Conservation (phyloP, 208 protist genomes). For the Strigomonas galati region DNA sequence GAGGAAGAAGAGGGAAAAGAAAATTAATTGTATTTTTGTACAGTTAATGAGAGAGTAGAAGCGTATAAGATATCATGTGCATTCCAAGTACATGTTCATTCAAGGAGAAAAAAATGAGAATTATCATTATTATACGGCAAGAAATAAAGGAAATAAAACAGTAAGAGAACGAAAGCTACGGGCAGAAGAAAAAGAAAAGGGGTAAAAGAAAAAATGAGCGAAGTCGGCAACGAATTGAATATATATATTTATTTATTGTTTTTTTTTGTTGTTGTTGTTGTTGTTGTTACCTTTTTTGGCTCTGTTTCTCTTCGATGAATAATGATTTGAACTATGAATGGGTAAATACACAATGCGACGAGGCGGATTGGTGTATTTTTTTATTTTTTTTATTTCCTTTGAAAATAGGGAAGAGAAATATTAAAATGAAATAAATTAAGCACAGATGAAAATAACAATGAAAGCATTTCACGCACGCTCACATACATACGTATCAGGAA, state of each 20-base stretch:
- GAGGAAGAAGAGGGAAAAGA: neutral
- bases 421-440: neutral
- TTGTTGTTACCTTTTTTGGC: no score
- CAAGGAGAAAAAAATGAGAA: no score
- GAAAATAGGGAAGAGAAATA: neutral
- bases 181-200: constrained; percentile 14
- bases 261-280: neutral
- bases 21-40: neutral
- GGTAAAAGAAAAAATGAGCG: constrained; percentile 14
- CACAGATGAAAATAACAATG: neutral
- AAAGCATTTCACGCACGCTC: neutral
- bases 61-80: neutral
- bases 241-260: neutral
- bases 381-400: no score
- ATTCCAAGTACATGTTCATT: no score
- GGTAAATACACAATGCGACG: no score
- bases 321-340: no score
- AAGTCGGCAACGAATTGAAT: no score
- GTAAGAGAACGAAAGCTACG: neutral
- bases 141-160: constrained; percentile 1
- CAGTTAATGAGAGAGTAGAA: neutral
- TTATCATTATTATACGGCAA: neutral
- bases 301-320: no score
- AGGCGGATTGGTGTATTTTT: no score
- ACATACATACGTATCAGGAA: neutral